These are phyloP conservation scores for Seiridium unicorne DNA, from an alignment of 2,329 filamentous ascomycete species.

Conservation along the genomic window DNA sequence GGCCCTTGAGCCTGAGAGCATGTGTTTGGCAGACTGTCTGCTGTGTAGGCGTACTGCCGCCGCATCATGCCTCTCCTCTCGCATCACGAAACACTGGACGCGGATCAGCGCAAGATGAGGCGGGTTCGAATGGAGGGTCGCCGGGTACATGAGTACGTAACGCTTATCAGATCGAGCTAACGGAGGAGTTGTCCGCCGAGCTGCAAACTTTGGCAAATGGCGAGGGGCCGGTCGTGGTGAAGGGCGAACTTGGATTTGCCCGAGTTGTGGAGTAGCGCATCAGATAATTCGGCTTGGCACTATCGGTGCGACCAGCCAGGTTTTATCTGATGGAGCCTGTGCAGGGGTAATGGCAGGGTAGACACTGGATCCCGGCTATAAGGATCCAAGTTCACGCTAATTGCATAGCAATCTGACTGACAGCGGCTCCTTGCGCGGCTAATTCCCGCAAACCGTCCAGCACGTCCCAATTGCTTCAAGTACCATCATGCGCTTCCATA, in stretches of 20 bases:
- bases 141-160: neutral
- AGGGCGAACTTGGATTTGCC: neutral
- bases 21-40: too few relatives aligned
- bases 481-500: too few relatives aligned
- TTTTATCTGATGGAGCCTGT: conserved; percentile 3
- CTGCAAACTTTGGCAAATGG: neutral
- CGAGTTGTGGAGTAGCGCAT: conserved; percentile 1
- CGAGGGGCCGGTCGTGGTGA: neutral
- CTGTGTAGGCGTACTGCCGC: too few relatives aligned
- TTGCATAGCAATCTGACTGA: too few relatives aligned
- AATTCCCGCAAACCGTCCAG: too few relatives aligned
- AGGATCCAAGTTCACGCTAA: neutral
- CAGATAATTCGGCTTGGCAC: conserved; percentile 1
- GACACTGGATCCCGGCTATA: neutral
- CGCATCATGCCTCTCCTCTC: too few relatives aligned
- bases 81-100: too few relatives aligned
- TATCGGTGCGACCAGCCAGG: neutral
- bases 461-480: too few relatives aligned
- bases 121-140: too few relatives aligned
- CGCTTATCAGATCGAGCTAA: conserved; percentile 6
- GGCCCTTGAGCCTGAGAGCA: too few relatives aligned
- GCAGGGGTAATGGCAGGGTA: neutral
- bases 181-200: neutral
- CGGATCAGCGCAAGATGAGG: too few relatives aligned
- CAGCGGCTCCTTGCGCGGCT: too few relatives aligned